These are phyloP conservation scores for Cladosporium sphaerospermum DNA, from an alignment of 2,329 filamentous ascomycete genomes.

Conservation along the genomic window DNA sequence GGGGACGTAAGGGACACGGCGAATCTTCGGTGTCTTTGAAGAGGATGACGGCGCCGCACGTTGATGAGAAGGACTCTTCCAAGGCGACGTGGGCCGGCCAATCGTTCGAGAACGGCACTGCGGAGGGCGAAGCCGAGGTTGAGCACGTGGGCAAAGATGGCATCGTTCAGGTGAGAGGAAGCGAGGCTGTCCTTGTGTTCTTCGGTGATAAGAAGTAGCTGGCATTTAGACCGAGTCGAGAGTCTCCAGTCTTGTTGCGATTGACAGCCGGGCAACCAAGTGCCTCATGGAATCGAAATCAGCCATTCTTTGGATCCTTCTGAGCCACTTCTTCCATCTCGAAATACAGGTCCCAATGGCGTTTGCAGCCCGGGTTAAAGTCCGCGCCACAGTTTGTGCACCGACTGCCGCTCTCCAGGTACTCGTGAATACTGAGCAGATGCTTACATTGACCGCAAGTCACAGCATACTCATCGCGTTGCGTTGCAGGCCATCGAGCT, in stretches of 20 bases:
- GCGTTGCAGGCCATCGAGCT: neutral
- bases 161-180: conserved; percentile 21
- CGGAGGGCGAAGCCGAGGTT: conserved; percentile 15
- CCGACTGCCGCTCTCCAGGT: neutral
- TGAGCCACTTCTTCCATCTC: neutral
- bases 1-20: neutral
- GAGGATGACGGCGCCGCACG: conserved; percentile 23
- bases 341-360: conserved; percentile 3
- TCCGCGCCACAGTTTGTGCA: neutral
- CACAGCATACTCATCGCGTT: neutral
- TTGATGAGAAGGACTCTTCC: conserved; percentile 21
- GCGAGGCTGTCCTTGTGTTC: conserved; percentile 26
- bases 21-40: conserved; percentile 18
- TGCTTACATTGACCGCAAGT: neutral
- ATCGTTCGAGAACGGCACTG: conserved; percentile 21
- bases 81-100: conserved; percentile 26
- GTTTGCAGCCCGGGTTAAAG: neutral
- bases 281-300: too few species aligned
- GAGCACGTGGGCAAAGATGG: conserved; percentile 18
- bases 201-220: conserved; percentile 16
- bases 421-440: neutral
- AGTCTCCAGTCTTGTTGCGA: too few species aligned
- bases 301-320: too few species aligned
- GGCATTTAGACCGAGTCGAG: too few species aligned
- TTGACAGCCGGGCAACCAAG: too few species aligned